Conservation (phyloP, 352 stramenopile genomes). For the Globisporangium spiculum region DNA sequence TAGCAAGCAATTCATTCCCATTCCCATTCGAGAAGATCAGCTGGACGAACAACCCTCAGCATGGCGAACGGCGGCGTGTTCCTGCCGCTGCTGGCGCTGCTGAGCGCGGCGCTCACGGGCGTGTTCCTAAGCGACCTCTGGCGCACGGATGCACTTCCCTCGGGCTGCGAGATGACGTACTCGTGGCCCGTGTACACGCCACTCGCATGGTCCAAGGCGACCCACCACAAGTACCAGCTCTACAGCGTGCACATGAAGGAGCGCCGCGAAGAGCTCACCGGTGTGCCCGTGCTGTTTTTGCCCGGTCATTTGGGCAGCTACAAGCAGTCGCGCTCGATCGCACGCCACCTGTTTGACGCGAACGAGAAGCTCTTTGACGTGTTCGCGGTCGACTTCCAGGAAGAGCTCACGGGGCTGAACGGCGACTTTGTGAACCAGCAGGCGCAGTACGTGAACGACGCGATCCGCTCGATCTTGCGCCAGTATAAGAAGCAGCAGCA, state of each 20-base stretch:
- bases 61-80: constrained; percentile 23
- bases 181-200: constrained; percentile 79
- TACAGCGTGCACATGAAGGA: constrained; percentile 70
- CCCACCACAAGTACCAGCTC: constrained; percentile 67
- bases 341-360: constrained; percentile 64
- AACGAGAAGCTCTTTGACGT: constrained; percentile 64
- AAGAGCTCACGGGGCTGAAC: constrained; percentile 70
- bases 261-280: constrained; percentile 36
- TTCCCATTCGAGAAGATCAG: constrained; percentile 5
- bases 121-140: constrained; percentile 46
- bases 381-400: constrained; percentile 77
- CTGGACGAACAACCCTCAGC: background rate
- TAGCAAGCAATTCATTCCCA: background rate
- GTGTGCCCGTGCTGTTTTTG: constrained; percentile 79
- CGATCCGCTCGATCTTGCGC: constrained; percentile 61
- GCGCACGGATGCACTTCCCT: constrained; percentile 29
- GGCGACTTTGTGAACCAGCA: constrained; percentile 69
- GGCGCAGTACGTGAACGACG: constrained; percentile 73
- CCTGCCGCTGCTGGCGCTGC: constrained; percentile 49
- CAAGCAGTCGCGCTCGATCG: constrained; percentile 80
- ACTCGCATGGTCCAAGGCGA: constrained; percentile 33
- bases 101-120: constrained; percentile 26
- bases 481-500: constrained; percentile 65
- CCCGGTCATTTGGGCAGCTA: constrained; percentile 82
- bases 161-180: constrained; percentile 83